Evolutionary conservation across 352 stramenopile genomes (phyloP), one percentile per base, ranked within the genome.

Genomic region (Lagenidium sp.): DNA sequence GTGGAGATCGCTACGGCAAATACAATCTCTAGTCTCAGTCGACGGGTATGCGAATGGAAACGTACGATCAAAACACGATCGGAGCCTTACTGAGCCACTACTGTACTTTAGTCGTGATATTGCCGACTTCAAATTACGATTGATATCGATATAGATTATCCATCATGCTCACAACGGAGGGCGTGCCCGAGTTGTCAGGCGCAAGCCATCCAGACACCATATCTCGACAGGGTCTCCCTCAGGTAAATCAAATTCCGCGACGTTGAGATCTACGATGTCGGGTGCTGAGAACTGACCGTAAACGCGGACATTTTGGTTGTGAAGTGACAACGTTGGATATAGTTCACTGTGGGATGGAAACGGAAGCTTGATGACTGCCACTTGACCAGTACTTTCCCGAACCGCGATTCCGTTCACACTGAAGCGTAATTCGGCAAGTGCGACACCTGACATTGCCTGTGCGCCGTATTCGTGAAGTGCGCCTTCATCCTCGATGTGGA

Each of bases 21-120:
- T 94, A 92, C 63, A 91, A 76, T 68, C 60, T 94, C 50, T 94
- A 90, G 69, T n/a, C n/a, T n/a, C n/a, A n/a, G n/a, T n/a, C n/a
- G n/a, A n/a, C n/a, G n/a, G n/a, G n/a, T n/a, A n/a, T n/a, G n/a
- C n/a, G n/a, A n/a, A n/a, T n/a, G n/a, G n/a, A n/a, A n/a, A n/a
- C n/a, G n/a, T n/a, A n/a, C n/a, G n/a, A n/a, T n/a, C n/a, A n/a
- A n/a, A n/a, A n/a, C n/a, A n/a, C n/a, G n/a, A n/a, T n/a, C n/a
- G n/a, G n/a, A n/a, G n/a, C n/a, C n/a, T n/a, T n/a, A n/a, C n/a
- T n/a, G n/a, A n/a, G n/a, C n/a, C n/a, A 35, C 29, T 35, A 35
- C 10, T 35, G 29, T 35, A n/a, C n/a, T n/a, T n/a, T n/a, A n/a
- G n/a, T n/a, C n/a, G n/a, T n/a, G n/a, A n/a, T n/a, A n/a, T n/a